A percentile compares a stretch with the other conserved stretches of the same genome.
phyloP scores from a whole-genome alignment of 1,284 basidiomycete species.

The Tilletia walkeri region DNA sequence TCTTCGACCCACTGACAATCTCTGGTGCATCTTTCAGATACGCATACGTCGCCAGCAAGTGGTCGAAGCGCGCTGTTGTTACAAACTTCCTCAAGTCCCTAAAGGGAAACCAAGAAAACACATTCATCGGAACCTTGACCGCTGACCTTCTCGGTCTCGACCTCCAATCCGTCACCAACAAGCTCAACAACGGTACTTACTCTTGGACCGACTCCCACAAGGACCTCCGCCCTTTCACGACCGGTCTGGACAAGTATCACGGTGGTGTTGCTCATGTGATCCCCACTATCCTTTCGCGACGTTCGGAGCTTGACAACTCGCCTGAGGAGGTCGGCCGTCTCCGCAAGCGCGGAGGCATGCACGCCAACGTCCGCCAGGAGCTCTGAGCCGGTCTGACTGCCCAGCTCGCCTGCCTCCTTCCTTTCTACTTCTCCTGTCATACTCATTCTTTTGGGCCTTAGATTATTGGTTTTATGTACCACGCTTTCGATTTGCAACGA shows the following conservation, averaged over 20 bases:
- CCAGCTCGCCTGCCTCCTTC: too few relatives aligned
- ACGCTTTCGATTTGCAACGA: background rate
- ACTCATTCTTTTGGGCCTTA: background rate
- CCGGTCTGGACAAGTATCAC: constrained; percentile 12
- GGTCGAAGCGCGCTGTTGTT: background rate
- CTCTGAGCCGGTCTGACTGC: background rate
- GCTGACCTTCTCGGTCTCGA: constrained; percentile 33
- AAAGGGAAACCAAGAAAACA: constrained; percentile 40
- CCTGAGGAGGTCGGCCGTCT: constrained; percentile 3
- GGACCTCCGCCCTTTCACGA: background rate
- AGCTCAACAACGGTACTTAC: constrained; percentile 26
- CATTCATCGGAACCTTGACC: constrained; percentile 44
- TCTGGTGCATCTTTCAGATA: constrained; percentile 16
- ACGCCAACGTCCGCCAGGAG: background rate
- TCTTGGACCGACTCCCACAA: background rate
- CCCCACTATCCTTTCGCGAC: background rate
- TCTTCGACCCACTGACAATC: too few relatives aligned
- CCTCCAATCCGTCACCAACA: constrained; percentile 29
- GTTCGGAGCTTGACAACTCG: background rate
- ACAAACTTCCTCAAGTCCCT: constrained; percentile 12
- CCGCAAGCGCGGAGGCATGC: background rate
- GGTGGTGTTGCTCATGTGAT: constrained; percentile 7
- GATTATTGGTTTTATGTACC: background rate
- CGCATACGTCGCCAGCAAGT: constrained; percentile 30
- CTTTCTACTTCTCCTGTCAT: background rate